Percentiles rank a stretch among this genome's conserved stretches.
phyloP scores from a whole-genome alignment of 2,329 filamentous ascomycete genomes.

The Iodosphaeria phyllophila region DNA sequence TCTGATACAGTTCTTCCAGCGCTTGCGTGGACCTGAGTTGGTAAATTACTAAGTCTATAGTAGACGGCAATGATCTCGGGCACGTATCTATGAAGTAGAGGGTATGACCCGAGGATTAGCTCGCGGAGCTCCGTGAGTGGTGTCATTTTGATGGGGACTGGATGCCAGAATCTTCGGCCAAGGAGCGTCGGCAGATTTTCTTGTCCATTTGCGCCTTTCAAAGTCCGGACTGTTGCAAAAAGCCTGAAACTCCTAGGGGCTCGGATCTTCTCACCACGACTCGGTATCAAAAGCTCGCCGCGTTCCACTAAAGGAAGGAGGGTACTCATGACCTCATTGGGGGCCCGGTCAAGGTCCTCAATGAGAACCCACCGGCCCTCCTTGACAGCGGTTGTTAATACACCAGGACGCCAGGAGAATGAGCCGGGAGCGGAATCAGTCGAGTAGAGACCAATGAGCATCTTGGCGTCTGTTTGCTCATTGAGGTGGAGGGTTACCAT shows the following conservation, averaged over 20 bases:
- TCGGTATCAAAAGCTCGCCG: constrained; percentile 78
- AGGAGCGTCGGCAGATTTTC: constrained; percentile 58
- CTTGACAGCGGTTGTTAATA: constrained; percentile 79
- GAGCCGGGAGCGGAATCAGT: constrained; percentile 74
- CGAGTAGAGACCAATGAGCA: constrained; percentile 85
- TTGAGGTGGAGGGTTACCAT: constrained; percentile 95
- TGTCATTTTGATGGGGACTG: constrained; percentile 50
- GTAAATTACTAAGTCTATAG: constrained; percentile 28
- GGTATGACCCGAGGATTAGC: constrained; percentile 54
- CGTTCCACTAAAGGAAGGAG: constrained; percentile 83
- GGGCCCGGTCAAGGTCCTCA: constrained; percentile 88
- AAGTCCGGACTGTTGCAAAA: constrained; percentile 76
- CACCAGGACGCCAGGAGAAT: constrained; percentile 82
- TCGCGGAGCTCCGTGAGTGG: constrained; percentile 50
- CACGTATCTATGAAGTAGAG: constrained; percentile 45
- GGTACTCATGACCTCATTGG: constrained; percentile 85
- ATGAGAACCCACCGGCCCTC: constrained; percentile 96
- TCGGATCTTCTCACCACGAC: constrained; percentile 66
- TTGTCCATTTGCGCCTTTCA: constrained; percentile 45
- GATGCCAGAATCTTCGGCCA: constrained; percentile 72
- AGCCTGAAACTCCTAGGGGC: constrained; percentile 77
- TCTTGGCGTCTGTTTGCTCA: constrained; percentile 95
- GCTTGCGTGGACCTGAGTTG: constrained; percentile 13
- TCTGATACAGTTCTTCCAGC: constrained; percentile 18
- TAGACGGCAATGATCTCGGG: constrained; percentile 41